Percentiles rank a stretch among this genome's conserved stretches.
These are phyloP conservation scores for Rhododendron mucronatum DNA, from an alignment of 148 eudicot species.

Conservation along the genomic window DNA sequence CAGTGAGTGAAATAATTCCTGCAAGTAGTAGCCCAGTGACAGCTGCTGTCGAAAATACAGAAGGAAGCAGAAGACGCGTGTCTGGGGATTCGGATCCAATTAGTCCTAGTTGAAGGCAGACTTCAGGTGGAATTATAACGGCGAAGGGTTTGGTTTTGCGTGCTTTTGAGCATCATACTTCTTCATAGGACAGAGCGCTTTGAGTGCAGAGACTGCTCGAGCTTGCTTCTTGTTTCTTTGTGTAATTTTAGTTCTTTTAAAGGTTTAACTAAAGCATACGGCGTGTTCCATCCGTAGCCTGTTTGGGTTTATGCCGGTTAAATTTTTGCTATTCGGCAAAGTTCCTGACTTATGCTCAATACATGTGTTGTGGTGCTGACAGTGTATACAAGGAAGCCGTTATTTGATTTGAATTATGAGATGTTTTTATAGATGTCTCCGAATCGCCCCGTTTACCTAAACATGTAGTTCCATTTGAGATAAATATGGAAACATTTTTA, in stretches of 20 bases:
- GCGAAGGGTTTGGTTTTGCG: not conserved
- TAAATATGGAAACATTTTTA: no score
- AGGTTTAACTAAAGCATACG: not conserved
- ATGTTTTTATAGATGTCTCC: no score
- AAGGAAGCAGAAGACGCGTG: slow-evolving; percentile 16
- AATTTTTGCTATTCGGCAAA: not conserved
- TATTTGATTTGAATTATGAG: not conserved
- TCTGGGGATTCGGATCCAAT: not conserved
- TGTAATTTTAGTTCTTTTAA: not conserved
- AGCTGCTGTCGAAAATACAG: slow-evolving; percentile 21
- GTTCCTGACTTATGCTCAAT: not conserved
- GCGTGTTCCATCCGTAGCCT: not conserved
- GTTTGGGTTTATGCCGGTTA: not conserved
- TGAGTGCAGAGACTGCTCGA: not conserved
- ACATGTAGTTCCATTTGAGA: no score
- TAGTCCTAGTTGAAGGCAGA: not conserved
- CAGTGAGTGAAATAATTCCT: slow-evolving; percentile 19
- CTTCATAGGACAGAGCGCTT: no score
- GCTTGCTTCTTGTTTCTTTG: not conserved
- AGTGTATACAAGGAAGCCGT: not conserved
- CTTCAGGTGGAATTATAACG: not conserved
- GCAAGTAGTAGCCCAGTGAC: slow-evolving; percentile 20
- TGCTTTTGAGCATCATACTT: not conserved
- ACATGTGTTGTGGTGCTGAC: not conserved
- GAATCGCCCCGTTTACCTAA: no score